Evolutionary conservation across 495 filamentous ascomycete species (phyloP), one percentile per base, ranked within the genome.

Genomic region (Lepidopterella palustris): DNA sequence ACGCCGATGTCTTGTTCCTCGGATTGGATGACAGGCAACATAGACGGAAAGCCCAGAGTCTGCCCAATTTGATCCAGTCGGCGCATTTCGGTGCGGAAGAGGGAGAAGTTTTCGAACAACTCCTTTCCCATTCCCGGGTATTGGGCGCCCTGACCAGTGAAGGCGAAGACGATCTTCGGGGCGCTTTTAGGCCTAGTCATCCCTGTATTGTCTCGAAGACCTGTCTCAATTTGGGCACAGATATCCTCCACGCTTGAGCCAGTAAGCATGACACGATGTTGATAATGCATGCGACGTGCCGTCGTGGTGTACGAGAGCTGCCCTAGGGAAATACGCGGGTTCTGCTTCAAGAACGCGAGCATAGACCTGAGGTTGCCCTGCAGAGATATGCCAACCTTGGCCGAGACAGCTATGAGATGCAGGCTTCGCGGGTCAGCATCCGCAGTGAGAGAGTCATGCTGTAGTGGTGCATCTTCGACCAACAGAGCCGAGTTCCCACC

Each of bases 281-380:
- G 3, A 10, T 42, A 85, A 60, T 92, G 90, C 13, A 87, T 82
- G 18, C 85, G 85, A 60, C 90, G 82, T 47, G 90, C 90, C 8
- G 89, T 93, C 0, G 86, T 89, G 5, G 88, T 89, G 71, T 95
- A 95, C 4, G 89, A 84, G 3, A 93, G 71, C 51, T 80, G 72
- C 0, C 76, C 68, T 6, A 89, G 67, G 0, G 64, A 65, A 1
- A 79, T 77, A 0, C 78, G 73, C 25, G 78, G 74, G 49, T 82
- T 76, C 52, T 75, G 55, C 13, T 80, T 73, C 55, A 89, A 73
- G 71, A 80, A 87, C 11, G 61, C 9, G 0, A 75, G 26, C 0
- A 62, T 25, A n/a, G 64, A 32, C 18, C 32, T 24, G 0, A 74
- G 29, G 51, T 77, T 77, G 6, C 32, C 52, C 23, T 71, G 54